Percentiles rank a stretch among this genome's conserved stretches.
Conservation (phyloP, 2,329 filamentous ascomycete genomes). For the Venturia asperata region DNA sequence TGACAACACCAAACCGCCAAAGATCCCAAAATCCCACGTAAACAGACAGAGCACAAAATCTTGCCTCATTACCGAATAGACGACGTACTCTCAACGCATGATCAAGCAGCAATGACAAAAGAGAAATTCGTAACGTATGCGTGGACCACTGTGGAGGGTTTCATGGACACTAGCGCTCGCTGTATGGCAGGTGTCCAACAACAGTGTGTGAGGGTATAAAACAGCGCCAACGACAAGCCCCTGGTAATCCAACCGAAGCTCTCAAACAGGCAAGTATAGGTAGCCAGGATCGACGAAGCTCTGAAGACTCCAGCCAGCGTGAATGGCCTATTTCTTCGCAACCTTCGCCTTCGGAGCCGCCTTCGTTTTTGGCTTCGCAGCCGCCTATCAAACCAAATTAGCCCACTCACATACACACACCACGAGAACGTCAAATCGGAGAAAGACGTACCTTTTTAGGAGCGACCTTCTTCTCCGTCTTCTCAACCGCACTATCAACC, state of each 20-base stretch:
- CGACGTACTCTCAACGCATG: background rate
- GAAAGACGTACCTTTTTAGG: constrained; percentile 1
- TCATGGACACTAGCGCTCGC: background rate
- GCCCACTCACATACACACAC: background rate
- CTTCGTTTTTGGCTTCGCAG: constrained; percentile 1
- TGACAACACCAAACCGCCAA: background rate
- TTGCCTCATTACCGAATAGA: too few species aligned
- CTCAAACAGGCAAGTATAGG: background rate
- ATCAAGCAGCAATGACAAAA: background rate
- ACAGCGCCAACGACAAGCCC: constrained; percentile 4
- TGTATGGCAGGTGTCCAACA: background rate
- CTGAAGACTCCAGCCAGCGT: background rate
- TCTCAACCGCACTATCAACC: constrained; percentile 13
- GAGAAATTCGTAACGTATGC: constrained; percentile 9
- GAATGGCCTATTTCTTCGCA: background rate
- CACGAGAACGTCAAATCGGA: background rate
- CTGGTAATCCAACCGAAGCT: background rate
- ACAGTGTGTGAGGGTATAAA: background rate
- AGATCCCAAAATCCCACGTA: background rate
- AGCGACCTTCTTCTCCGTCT: constrained; percentile 8
- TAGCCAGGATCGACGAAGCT: background rate
- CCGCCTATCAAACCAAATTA: background rate
- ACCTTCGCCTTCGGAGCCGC: background rate
- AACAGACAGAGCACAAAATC: too few species aligned
- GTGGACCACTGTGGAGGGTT: background rate